These are phyloP conservation scores for Chlorella sp. DNA, from an alignment of 139 green algal genomes.

Conservation along the genomic window DNA sequence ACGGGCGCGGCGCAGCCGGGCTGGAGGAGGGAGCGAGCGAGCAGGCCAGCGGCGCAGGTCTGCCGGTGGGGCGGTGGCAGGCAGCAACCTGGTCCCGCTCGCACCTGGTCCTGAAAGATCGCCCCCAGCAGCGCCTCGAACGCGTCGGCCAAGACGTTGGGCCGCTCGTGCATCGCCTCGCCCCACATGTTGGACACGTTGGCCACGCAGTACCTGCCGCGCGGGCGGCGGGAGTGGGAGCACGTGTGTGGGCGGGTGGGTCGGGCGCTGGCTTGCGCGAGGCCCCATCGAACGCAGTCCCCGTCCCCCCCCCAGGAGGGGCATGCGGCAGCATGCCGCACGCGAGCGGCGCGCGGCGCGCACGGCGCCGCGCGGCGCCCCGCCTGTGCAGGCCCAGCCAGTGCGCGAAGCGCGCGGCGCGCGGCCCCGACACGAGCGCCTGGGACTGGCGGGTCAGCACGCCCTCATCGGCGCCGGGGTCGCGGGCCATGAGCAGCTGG, in stretches of 20 bases:
- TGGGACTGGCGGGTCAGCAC: constrained; percentile 17
- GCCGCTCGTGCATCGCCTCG: constrained; percentile 4
- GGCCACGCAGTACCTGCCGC: no score
- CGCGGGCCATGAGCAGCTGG: constrained; percentile 22
- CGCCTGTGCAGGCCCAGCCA: constrained; percentile 38
- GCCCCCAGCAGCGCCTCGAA: constrained; percentile 56
- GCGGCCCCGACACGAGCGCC: constrained; percentile 26
- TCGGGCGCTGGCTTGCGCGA: no score
- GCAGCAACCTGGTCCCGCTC: background rate
- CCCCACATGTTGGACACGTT: no score
- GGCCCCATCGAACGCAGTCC: no score
- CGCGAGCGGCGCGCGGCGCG: no score
- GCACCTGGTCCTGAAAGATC: constrained; percentile 39
- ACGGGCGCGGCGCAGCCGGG: no score
- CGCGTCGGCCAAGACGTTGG: constrained; percentile 29
- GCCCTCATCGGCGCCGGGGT: constrained; percentile 26
- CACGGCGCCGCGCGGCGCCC: no score
- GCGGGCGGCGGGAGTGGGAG: no score
- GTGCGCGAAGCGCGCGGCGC: background rate
- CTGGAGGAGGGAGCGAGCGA: background rate
- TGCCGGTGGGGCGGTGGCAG: background rate
- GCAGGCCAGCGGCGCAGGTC: background rate
- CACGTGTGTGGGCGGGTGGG: no score
- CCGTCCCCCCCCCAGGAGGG: no score
- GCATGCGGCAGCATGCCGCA: no score